Base-by-base conservation (phyloP, 768 basidiomycete species). In the Brasilioporus rufonigricans region DNA sequence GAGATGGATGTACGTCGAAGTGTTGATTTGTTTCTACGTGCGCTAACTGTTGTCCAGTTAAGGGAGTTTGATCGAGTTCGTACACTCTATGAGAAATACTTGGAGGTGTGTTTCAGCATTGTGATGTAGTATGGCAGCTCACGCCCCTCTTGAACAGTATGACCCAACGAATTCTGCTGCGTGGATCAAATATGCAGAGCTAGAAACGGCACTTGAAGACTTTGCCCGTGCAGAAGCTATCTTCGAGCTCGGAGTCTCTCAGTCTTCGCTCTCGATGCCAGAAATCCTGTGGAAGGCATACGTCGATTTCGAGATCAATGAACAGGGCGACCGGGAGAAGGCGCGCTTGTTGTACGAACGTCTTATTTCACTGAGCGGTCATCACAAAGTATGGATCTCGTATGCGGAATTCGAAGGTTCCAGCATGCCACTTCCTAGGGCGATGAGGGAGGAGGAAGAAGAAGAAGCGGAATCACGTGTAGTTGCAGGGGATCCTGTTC, bases 351-450 rank as follows among this genome's bases (percentile, higher is more conserved):
- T 98, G 38, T 98, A 97, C 68, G 95, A 98, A 73, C 83, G 94
- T 19, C 80, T 98, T 19, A 78, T 97, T 45, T 74, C 82, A 31
- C 77, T 89, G 46, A 96, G 93, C 59, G 91, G 91, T 4, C 95
- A 98, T 67, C 89, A 93, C 73, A 98, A 98, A 73, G 93, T 96
- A 19, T 98, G 94, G 93, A 91, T 97, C 52, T 86, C 93, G 50
- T 98, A 88, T 70, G 96, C 96, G 0, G 79, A 89, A 61, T 97
- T 98, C 63, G 96, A 98, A 72, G 88, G 85, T 6, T 87, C 88
- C 62, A 76, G 83, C 7, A 87, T 90, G 41, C 85, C 85, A 5
- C 62, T 86, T 6, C 80, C 82, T 11, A 76, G 87, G 21, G 83
- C 80, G 5, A 74, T 79, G 62, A 78, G 88, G 38, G 89, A 87